Evolutionary conservation across 2,329 filamentous ascomycete species (phyloP).

Genomic region (Blastomyces silverae): DNA sequence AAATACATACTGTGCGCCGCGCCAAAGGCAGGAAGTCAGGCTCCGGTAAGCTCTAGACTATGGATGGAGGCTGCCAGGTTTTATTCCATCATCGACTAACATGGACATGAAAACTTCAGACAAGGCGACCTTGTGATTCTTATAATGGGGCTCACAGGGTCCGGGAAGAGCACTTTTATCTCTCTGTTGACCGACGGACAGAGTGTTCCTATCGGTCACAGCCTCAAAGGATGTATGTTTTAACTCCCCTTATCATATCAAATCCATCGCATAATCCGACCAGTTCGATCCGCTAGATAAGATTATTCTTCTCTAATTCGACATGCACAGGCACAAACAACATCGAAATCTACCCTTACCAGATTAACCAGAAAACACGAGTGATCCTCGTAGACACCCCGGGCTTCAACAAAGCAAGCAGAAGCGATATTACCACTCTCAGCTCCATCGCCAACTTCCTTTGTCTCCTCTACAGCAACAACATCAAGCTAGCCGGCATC

Average conservation of each 20-base stretch:
- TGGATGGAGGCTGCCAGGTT: not conserved
- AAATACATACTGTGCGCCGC: not conserved
- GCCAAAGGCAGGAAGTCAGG: not conserved
- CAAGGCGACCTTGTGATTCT: slow-evolving; percentile 8
- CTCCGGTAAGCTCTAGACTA: not conserved
- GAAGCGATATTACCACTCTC: slow-evolving; percentile 16
- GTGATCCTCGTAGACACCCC: slow-evolving; percentile 21
- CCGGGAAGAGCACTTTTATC: slow-evolving; percentile 20
- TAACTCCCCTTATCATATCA: not conserved
- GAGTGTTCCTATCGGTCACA: slow-evolving; percentile 14
- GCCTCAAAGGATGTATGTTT: slow-evolving; percentile 15
- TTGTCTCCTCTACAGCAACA: slow-evolving; percentile 1
- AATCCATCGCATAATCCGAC: not conserved
- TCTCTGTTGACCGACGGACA: slow-evolving; percentile 11
- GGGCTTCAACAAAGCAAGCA: slow-evolving; percentile 19
- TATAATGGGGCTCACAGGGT: slow-evolving; percentile 19
- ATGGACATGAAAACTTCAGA: not conserved
- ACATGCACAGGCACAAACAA: slow-evolving; percentile 11
- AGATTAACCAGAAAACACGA: not conserved
- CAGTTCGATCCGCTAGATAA: not conserved
- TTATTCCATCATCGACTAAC: not conserved
- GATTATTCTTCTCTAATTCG: not conserved
- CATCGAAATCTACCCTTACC: slow-evolving; percentile 8
- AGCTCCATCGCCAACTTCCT: slow-evolving; percentile 17
- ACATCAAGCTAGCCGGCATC: slow-evolving; percentile 17